Evolutionary conservation across 768 basidiomycete genomes (phyloP).

Genomic region (Cantharellus anzutake): DNA sequence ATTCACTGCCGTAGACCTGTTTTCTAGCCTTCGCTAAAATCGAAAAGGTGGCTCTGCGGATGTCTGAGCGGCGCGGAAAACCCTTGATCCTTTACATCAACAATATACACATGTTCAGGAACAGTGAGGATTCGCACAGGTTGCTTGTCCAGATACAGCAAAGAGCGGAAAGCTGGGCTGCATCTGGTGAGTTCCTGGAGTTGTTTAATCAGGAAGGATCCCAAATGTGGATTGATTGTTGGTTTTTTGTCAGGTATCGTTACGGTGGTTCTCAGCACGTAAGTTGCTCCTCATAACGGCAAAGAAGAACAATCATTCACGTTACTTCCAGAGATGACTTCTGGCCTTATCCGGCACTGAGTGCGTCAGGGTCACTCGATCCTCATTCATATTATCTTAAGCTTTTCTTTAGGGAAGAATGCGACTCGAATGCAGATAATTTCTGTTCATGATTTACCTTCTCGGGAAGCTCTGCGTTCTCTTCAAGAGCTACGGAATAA

Average conservation of each 20-base stretch:
- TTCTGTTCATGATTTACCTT: not conserved
- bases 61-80: slow-evolving; percentile 31
- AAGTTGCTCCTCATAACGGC: slow-evolving; percentile 12
- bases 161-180: slow-evolving; percentile 71
- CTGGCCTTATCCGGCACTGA: slow-evolving; percentile 56
- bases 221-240: not conserved
- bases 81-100: slow-evolving; percentile 71
- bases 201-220: not conserved
- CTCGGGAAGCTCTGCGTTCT: not conserved
- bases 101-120: slow-evolving; percentile 56
- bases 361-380: slow-evolving; percentile 20
- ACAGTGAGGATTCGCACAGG: slow-evolving; percentile 56
- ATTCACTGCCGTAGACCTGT: not conserved
- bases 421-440: slow-evolving; percentile 48
- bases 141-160: slow-evolving; percentile 78
- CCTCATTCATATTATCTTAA: slow-evolving; percentile 4
- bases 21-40: slow-evolving; percentile 54
- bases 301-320: not conserved
- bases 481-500: not conserved
- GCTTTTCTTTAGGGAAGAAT: slow-evolving; percentile 31
- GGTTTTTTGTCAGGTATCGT: slow-evolving; percentile 32
- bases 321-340: slow-evolving; percentile 47
- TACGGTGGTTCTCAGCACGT: slow-evolving; percentile 66
- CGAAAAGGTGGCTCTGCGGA: slow-evolving; percentile 64
- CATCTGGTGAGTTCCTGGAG: slow-evolving; percentile 32